Evolutionary conservation across 768 basidiomycete genomes (phyloP).

Genomic region (Tulasnella sp.): DNA sequence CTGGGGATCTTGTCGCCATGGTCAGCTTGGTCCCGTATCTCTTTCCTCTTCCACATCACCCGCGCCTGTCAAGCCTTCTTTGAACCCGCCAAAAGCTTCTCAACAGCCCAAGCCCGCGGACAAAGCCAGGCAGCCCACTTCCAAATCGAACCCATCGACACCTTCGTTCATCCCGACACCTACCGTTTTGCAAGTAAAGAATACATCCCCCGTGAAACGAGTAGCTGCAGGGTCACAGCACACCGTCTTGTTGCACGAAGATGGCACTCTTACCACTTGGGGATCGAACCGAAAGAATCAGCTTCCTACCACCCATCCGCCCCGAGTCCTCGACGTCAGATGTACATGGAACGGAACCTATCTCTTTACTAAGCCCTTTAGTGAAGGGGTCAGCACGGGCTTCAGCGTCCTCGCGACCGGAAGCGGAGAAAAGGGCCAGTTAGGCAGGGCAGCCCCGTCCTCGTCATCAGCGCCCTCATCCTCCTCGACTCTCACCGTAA

Average conservation of each 20-base stretch:
- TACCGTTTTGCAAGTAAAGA: constrained; percentile 51
- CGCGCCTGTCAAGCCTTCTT: not conserved
- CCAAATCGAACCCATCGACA: constrained; percentile 41
- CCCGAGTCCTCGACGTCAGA: constrained; percentile 45
- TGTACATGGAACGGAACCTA: constrained; percentile 88
- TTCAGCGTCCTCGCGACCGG: constrained; percentile 54
- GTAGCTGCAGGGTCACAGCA: constrained; percentile 58
- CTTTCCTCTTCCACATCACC: not conserved
- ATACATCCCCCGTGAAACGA: constrained; percentile 47
- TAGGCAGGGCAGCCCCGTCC: constrained; percentile 50
- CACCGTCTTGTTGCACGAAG: constrained; percentile 48
- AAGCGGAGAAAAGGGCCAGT: constrained; percentile 63
- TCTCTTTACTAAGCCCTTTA: constrained; percentile 40
- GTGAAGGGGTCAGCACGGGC: not conserved
- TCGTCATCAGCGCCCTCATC: constrained; percentile 36
- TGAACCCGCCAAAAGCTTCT: not conserved
- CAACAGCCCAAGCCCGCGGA: not conserved
- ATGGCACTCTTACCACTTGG: constrained; percentile 57
- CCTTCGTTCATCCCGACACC: constrained; percentile 39
- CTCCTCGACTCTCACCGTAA: not conserved
- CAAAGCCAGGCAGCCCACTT: constrained; percentile 34
- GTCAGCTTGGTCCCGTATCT: constrained; percentile 65
- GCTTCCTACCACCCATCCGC: constrained; percentile 47
- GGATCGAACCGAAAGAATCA: constrained; percentile 78
- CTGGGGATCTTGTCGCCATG: constrained; percentile 86